These are phyloP conservation scores for Wallacemonas collosoma DNA, from an alignment of 208 protist species.

Conservation along the genomic window DNA sequence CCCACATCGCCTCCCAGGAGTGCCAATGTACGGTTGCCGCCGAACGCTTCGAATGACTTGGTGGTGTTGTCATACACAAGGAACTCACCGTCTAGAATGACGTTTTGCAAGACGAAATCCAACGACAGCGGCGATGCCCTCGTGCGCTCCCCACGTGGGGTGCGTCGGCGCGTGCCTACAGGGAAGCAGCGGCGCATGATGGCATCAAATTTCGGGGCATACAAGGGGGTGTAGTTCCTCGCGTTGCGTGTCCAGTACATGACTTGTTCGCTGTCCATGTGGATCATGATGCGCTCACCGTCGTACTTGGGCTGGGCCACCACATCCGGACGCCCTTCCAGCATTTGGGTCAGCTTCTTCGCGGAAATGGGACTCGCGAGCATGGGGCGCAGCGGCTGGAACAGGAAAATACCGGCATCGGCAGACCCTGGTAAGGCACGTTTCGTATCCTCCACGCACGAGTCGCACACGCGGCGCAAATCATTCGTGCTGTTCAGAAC, in stretches of 20 bases:
- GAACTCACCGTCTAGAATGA: conserved; percentile 80
- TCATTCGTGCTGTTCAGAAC: conserved; percentile 47
- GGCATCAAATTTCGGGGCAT: conserved; percentile 58
- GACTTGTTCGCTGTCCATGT: conserved; percentile 29
- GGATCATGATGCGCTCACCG: conserved; percentile 65
- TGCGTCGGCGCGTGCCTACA: conserved; percentile 14
- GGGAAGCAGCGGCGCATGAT: conserved; percentile 25
- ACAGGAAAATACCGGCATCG: conserved; percentile 37
- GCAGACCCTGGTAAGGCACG: conserved; percentile 17
- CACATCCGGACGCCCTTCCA: conserved; percentile 22
- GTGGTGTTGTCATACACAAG: conserved; percentile 41
- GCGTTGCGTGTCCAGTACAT: conserved; percentile 63
- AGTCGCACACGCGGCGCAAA: conserved; percentile 48
- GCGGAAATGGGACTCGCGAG: conserved; percentile 36
- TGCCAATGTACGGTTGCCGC: conserved; percentile 46
- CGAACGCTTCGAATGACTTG: conserved; percentile 51
- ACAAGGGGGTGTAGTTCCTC: conserved; percentile 66
- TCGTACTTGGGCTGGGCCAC: conserved; percentile 77
- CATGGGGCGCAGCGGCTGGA: conserved; percentile 61
- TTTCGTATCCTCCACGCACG: conserved; percentile 37
- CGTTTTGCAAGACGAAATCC: conserved; percentile 27
- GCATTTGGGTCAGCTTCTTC: conserved; percentile 39
- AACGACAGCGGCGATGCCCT: not conserved
- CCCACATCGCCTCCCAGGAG: not conserved
- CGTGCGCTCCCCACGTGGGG: not conserved